Conservation (phyloP, 306 rosid genomes). For the Glycyrrhiza uralensis region DNA sequence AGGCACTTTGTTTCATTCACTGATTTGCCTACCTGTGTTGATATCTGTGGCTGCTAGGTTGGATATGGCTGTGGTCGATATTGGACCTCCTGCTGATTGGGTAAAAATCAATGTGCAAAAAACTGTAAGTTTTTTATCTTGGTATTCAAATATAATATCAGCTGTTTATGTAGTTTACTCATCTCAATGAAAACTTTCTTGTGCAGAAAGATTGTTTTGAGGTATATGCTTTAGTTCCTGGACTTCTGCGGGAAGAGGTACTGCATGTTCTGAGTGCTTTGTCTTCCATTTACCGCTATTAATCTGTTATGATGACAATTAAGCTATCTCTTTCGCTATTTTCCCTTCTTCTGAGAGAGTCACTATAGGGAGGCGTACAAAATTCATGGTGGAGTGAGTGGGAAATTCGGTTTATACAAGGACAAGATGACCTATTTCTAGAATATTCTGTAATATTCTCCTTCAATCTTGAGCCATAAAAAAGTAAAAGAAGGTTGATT, state of each 20-base stretch:
- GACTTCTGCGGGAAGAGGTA: slow-evolving; percentile 99
- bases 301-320: not conserved
- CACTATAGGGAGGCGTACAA: not conserved
- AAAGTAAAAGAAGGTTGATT: not conserved
- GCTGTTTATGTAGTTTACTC: not conserved
- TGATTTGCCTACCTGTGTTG: slow-evolving; percentile 32
- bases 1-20: slow-evolving; percentile 5
- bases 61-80: slow-evolving; percentile 74
- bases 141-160: slow-evolving; percentile 15
- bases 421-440: not conserved
- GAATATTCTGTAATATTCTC: not conserved
- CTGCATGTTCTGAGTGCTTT: slow-evolving; percentile 12
- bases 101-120: slow-evolving; percentile 92
- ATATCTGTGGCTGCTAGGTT: slow-evolving; percentile 50
- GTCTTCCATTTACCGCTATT: not conserved
- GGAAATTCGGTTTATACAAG: not conserved
- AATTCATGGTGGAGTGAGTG: not conserved
- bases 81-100: slow-evolving; percentile 99
- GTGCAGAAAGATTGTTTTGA: slow-evolving; percentile 96
- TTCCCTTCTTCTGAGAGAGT: not conserved
- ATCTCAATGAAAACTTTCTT: slow-evolving; percentile 20
- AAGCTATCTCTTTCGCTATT: not conserved
- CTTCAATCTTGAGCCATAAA: not conserved
- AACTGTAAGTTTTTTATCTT: slow-evolving; percentile 61
- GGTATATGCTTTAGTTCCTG: slow-evolving; percentile 97